Base-by-base conservation (phyloP, 108 stramenopile species). In the Nannochloropsis salina region DNA sequence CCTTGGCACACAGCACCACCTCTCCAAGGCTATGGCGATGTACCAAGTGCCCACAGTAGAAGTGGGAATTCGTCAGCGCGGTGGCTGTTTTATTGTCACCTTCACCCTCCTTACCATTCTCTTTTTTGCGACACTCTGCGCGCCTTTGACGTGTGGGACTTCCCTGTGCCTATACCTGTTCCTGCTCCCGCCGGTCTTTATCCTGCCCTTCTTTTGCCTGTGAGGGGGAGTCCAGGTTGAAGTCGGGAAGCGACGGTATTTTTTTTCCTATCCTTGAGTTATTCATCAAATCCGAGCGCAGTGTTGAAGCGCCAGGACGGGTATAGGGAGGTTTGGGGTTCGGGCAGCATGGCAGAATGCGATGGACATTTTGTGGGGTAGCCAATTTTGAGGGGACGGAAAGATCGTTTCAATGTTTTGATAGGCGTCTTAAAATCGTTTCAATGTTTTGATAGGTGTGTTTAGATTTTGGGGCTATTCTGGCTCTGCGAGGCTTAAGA, bases 141-240 rank as follows among this genome's bases (percentile, higher is more conserved):
- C 61, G 61, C 61, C 61, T 6, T 74, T 74, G 15, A 74, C 61
- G 61, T 74, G 61, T 6, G 61, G 61, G 15, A 74, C 61, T 74
- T 74, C 61, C n/a, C 61, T 74, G 3, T 74, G 15, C n/a, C 61
- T 74, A n/a, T 74, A 74, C 61, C n/a, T 74, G 61, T 74, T 74
- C 61, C 61, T 74, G 15, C n/a, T 74, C 20, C 61, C 61, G 61
- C 61, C 61, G 15, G 61, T 74, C 15, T 74, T 74, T 74, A n/a
- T 74, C 4, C n/a, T 74, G 61, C 61, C 61, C 8, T 74, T 74
- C n/a, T 74, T 74, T 8, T 74, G 61, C n/a, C n/a, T 74, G 61
- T 74, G 3, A n/a, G n/a, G n/a, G n/a, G n/a, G 61, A 74, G n/a
- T 15, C 61, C 15, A n/a, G 61, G 61, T n/a, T n/a, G 61, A 4